Evolutionary conservation across 2,329 filamentous ascomycete species (phyloP).

Genomic region (Aspergillus pseudoterreus): DNA sequence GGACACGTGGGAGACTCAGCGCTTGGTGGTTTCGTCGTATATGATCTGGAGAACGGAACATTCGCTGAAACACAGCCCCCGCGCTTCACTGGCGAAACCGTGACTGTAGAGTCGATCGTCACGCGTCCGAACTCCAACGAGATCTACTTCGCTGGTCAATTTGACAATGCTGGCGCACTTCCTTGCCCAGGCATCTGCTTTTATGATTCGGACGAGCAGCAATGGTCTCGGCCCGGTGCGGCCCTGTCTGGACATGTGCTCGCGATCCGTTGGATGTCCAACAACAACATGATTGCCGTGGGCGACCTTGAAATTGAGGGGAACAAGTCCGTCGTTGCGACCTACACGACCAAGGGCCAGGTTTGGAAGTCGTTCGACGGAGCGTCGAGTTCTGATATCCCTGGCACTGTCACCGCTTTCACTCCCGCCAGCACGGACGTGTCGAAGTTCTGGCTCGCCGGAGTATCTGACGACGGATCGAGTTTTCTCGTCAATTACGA

Average conservation of each 20-base stretch:
- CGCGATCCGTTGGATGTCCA: constrained; percentile 70
- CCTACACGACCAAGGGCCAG: constrained; percentile 65
- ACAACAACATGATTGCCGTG: constrained; percentile 68
- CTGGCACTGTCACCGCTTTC: constrained; percentile 75
- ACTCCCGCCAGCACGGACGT: constrained; percentile 69
- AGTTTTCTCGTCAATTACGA: constrained; percentile 81
- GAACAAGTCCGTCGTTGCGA: constrained; percentile 64
- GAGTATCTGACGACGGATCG: constrained; percentile 63
- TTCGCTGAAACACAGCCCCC: constrained; percentile 69
- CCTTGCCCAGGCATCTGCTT: constrained; percentile 79
- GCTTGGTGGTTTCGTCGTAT: constrained; percentile 67
- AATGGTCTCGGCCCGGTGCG: constrained; percentile 78
- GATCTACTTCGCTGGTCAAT: constrained; percentile 82
- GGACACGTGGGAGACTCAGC: constrained; percentile 66
- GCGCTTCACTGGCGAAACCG: constrained; percentile 64
- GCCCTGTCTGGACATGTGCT: constrained; percentile 68
- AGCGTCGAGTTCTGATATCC: constrained; percentile 52
- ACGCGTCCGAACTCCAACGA: constrained; percentile 66
- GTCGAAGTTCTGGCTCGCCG: constrained; percentile 77
- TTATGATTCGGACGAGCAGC: constrained; percentile 64
- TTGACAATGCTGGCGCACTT: constrained; percentile 76
- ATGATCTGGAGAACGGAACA: constrained; percentile 64
- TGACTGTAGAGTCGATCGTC: constrained; percentile 72
- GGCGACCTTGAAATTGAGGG: constrained; percentile 70
- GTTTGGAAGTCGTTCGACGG: constrained; percentile 61